A percentile compares a stretch with the other conserved stretches of the same genome.
These are phyloP conservation scores for Centaurea solstitialis DNA, from an alignment of 129 eudicot genomes.

Conservation along the genomic window DNA sequence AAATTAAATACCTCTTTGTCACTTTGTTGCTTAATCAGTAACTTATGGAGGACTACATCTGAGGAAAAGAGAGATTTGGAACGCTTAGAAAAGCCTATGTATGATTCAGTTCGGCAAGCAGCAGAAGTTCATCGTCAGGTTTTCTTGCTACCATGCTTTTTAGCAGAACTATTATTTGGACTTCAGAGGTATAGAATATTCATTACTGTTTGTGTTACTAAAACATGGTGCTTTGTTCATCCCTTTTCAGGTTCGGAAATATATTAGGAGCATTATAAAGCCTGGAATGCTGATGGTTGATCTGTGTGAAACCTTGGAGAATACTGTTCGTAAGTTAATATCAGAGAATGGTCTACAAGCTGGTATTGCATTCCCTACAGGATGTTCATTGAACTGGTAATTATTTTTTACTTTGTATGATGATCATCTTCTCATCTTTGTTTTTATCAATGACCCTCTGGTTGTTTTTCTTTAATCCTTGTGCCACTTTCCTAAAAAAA, in stretches of 20 bases:
- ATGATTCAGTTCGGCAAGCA: conserved; percentile 91
- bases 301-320: conserved; percentile 98
- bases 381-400: conserved; percentile 97
- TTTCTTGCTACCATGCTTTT: background rate
- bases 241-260: conserved; percentile 76
- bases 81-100: conserved; percentile 90
- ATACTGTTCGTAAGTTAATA: conserved; percentile 91
- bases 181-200: background rate
- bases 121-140: conserved; percentile 99
- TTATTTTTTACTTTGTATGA: background rate
- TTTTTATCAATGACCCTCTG: background rate
- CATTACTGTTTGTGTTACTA: background rate
- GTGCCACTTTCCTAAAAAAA: background rate
- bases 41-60: conserved; percentile 97
- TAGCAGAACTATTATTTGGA: background rate
- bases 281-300: conserved; percentile 99
- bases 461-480: background rate
- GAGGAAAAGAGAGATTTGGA: conserved; percentile 97
- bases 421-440: background rate
- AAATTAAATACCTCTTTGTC: background rate
- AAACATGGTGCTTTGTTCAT: background rate
- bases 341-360: conserved; percentile 97
- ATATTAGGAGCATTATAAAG: conserved; percentile 78
- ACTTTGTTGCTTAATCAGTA: conserved; percentile 39
- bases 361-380: conserved; percentile 99